These are phyloP conservation scores for Tetrapisispora taiwanensis DNA, from an alignment of 805 yeast species.

Conservation along the genomic window DNA sequence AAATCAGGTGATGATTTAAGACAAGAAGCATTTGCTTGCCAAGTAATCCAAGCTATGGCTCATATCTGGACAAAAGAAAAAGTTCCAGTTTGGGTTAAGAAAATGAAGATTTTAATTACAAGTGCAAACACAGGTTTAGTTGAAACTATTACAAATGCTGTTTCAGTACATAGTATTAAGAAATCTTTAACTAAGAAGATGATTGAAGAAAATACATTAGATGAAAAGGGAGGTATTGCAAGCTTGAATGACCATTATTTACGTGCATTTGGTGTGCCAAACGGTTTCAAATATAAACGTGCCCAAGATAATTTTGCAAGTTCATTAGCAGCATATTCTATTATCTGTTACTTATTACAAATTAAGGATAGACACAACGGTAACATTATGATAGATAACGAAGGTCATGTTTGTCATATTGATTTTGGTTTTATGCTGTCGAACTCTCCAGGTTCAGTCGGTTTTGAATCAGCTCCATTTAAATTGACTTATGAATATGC, in stretches of 20 bases:
- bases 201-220: constrained; percentile 48
- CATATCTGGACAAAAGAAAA: constrained; percentile 66
- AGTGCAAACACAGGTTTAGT: constrained; percentile 86
- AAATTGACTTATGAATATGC: constrained; percentile 84
- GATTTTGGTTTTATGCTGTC: constrained; percentile 92
- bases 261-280: constrained; percentile 60
- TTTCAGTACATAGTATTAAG: constrained; percentile 88
- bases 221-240: constrained; percentile 57
- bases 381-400: constrained; percentile 90
- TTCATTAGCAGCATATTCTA: constrained; percentile 85
- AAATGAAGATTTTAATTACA: constrained; percentile 86
- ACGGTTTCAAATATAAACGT: constrained; percentile 43
- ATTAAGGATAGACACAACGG: constrained; percentile 97
- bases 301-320: constrained; percentile 82
- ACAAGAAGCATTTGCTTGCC: constrained; percentile 97
- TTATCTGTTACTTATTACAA: constrained; percentile 80
- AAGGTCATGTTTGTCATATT: constrained; percentile 90
- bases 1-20: constrained; percentile 93
- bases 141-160: constrained; percentile 91
- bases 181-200: constrained; percentile 78
- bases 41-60: constrained; percentile 77
- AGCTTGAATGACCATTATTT: constrained; percentile 70
- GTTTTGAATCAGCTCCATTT: constrained; percentile 96
- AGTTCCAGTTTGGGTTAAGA: constrained; percentile 80
- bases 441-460: constrained; percentile 93